Evolutionary conservation across 1,139 yeast species (phyloP).

Genomic region (Scheffersomyces illinoinensis): DNA sequence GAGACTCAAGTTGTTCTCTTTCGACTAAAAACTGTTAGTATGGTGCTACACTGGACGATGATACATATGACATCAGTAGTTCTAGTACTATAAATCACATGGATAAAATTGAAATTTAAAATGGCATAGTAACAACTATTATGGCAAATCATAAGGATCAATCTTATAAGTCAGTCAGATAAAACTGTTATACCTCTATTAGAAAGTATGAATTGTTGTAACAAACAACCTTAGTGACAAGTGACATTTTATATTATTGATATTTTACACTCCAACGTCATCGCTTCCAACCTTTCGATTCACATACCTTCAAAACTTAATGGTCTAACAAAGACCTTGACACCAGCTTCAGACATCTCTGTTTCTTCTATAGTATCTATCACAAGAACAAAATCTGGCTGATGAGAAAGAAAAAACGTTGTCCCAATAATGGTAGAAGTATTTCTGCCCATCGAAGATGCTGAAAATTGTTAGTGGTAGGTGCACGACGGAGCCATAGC

Average conservation of each 20-base stretch:
- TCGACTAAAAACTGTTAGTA: constrained; percentile 28
- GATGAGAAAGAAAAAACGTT: not conserved
- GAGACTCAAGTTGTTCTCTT: constrained; percentile 64
- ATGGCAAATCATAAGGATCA: not conserved
- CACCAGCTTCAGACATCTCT: constrained; percentile 25
- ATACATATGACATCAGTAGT: not conserved
- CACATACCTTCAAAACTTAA: constrained; percentile 32
- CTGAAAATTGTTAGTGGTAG: not conserved
- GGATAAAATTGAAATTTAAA: too few species aligned
- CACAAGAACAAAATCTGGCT: not conserved
- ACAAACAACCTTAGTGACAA: not conserved
- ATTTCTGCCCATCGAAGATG: not conserved
- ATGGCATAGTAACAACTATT: too few species aligned
- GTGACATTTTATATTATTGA: not conserved
- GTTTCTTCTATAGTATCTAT: constrained; percentile 5
- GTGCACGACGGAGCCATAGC: not conserved
- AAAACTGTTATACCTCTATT: not conserved
- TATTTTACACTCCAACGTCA: not conserved
- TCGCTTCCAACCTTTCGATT: not conserved
- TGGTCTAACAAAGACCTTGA: constrained; percentile 45
- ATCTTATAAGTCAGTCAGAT: not conserved
- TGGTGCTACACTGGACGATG: not conserved
- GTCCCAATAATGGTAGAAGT: not conserved
- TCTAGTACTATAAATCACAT: not conserved
- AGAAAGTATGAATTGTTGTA: not conserved